Evolutionary conservation across 768 basidiomycete genomes (phyloP), one percentile per base, ranked within the genome.

Genomic region (Strobilomyces echinocephalus): DNA sequence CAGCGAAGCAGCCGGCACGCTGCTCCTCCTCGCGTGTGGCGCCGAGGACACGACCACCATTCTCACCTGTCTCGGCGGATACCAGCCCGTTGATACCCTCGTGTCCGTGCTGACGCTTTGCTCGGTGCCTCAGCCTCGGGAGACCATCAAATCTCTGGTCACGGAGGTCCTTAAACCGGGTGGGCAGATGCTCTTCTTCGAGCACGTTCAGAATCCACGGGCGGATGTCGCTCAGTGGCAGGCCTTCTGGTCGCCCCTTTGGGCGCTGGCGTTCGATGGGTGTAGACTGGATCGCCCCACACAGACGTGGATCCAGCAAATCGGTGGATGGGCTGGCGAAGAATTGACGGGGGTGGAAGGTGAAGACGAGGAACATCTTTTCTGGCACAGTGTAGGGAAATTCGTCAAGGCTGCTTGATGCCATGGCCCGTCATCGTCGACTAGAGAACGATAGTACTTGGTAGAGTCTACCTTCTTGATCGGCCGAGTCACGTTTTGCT

Each of bases 181-280:
- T 0, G 88, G 88, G 0, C 73, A 77, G 47, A 51, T 90, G 0
- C 70, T 90, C 16, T 83, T 83, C 60, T 83, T 81, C 55, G 88
- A 91, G 65, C 88, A 91, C 56, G 85, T 90, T 10, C 68, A 75
- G 48, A 85, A 77, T 58, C 77, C 73, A 1, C 65, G 69, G 0
- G 49, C 60, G 8, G 80, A 84, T 55, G 78, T 87, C 3, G 78
- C 79, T 8, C 80, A 81, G 79, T 89, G 87, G 86, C 88, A 91
- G 66, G 56, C 73, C 0, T 75, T 87, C 46, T 89, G 87, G 88
- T 76, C 84, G 2, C 87, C 87, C 0, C 6, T 88, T 5, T 91
- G 88, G 88, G 62, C 63, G 6, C 38, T 74, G 1, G 67, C 71
- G 1, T 81, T 85, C 50, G 85, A 82, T 59, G 87, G 87, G 14